Percentiles rank a stretch among this genome's conserved stretches.
Evolutionary conservation across 2,329 filamentous ascomycete genomes (phyloP).

Genomic region (Aspergillus sclerotialis): DNA sequence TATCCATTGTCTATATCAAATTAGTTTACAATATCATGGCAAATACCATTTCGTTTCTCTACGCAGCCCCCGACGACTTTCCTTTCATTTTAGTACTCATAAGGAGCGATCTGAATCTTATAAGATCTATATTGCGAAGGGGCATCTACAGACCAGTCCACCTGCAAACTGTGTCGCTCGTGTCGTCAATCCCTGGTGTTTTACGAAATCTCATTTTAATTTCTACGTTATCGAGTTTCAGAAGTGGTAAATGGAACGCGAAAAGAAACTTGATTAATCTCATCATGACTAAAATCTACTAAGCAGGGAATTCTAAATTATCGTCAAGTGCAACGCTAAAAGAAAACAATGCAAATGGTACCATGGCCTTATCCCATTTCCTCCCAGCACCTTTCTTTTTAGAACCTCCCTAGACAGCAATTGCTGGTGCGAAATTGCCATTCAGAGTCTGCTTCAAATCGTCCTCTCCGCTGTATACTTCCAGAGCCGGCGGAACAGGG

Average conservation of each 20-base stretch:
- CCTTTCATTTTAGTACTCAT: too few species aligned
- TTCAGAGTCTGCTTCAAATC: background rate
- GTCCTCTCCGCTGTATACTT: background rate
- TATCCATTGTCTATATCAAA: background rate
- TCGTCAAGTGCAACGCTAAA: conserved; percentile 1
- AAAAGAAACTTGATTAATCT: background rate
- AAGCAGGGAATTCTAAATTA: background rate
- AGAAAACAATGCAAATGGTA: background rate
- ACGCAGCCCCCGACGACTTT: background rate
- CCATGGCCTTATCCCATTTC: background rate
- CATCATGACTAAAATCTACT: background rate
- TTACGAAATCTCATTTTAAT: too few species aligned
- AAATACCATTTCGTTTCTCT: too few species aligned
- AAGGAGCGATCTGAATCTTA: too few species aligned
- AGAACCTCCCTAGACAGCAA: background rate
- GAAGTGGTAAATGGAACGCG: background rate
- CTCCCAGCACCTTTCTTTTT: too few species aligned
- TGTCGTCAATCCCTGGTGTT: too few species aligned
- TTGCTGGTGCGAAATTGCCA: background rate
- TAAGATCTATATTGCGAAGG: too few species aligned
- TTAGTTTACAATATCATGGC: background rate
- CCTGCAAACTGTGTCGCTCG: too few species aligned
- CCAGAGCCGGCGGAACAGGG: background rate
- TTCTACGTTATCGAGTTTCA: conserved; percentile 1
- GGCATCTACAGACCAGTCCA: too few species aligned